A percentile compares a stretch with the other conserved stretches of the same genome.
Conservation (phyloP, 495 filamentous ascomycete species). For the Xylaria grammica region DNA sequence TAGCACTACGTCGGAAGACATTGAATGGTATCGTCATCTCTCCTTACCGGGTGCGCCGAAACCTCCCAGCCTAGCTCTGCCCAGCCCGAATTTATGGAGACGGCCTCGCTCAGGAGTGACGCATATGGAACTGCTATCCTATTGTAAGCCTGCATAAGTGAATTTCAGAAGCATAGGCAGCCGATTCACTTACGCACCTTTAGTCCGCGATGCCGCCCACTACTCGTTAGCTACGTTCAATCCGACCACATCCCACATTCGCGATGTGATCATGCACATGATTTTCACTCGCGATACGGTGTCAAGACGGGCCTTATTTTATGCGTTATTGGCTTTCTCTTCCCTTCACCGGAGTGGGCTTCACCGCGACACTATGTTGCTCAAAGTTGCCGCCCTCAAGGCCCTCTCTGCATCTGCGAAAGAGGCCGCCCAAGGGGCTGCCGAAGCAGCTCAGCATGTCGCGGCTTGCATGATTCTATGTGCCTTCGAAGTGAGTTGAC, state of each 20-base stretch:
- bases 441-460: constrained; percentile 33
- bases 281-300: constrained; percentile 22
- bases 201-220: constrained; percentile 31
- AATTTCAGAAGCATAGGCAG: neutral
- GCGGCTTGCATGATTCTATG: constrained; percentile 37
- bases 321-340: constrained; percentile 33
- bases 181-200: constrained; percentile 19
- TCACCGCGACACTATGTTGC: constrained; percentile 25
- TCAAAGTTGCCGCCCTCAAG: constrained; percentile 31
- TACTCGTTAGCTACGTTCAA: constrained; percentile 23
- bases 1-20: constrained; percentile 28
- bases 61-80: neutral
- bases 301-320: constrained; percentile 25
- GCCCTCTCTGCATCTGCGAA: constrained; percentile 31
- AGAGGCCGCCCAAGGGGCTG: constrained; percentile 9
- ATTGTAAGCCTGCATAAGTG: constrained; percentile 25
- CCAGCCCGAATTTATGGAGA: constrained; percentile 14
- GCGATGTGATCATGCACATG: constrained; percentile 32
- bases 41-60: neutral
- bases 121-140: constrained; percentile 27
- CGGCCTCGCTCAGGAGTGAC: constrained; percentile 16
- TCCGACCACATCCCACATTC: constrained; percentile 23
- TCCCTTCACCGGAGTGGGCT: constrained; percentile 30
- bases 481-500: constrained; percentile 27
- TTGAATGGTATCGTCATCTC: constrained; percentile 25